Base-by-base conservation (phyloP, 306 rosid species). In the Sechiopsis laciniata region DNA sequence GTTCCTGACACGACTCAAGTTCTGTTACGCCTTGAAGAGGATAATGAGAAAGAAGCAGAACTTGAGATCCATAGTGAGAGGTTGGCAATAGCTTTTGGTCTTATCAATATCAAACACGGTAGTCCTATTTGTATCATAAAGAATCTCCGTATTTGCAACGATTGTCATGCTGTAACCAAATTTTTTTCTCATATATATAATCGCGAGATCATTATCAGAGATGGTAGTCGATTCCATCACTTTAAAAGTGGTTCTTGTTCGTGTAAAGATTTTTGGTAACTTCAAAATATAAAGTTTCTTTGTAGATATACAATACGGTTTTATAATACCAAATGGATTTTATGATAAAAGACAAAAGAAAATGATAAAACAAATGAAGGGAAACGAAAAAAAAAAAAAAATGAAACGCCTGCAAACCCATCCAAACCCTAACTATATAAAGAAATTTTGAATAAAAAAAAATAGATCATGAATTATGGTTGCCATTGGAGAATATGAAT, bases 1-100 rank as follows among this genome's bases (percentile, higher is more conserved):
- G 80, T 86, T 86, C 89, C 95, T 50, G 89, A 83, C 62, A 84
- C 83, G 64, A 83, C 84, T 54, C 90, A 88, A 69, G 91, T 85
- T 76, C 78, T 87, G 20, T 62, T 84, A 76, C 62, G 76, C 73
- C 68, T 85, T 61, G 85, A 80, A 48, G 79, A 71, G 17, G 83
- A 82, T 75, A 77, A 75, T 64, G 84, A 78, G 82, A 84, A 78
- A 73, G 83, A 85, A 76, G 82, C 71, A 74, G 90, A 87, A 56
- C 76, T 87, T 60, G 90, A 83, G 75, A 82, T 55, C 73, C 95
- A 87, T 5, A 87, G 87, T 4, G 86, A 87, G 87, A 83, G 87
- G 77, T 69, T 89, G 78, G 88, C 91, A 29, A 81, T 86, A 65
- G 85, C 85, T 21, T 86, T 83, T 77, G 88, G 91, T 69, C 89